Percentiles rank a stretch among this genome's conserved stretches.
Evolutionary conservation across 306 rosid genomes (phyloP).

Genomic region (Corylus americana): DNA sequence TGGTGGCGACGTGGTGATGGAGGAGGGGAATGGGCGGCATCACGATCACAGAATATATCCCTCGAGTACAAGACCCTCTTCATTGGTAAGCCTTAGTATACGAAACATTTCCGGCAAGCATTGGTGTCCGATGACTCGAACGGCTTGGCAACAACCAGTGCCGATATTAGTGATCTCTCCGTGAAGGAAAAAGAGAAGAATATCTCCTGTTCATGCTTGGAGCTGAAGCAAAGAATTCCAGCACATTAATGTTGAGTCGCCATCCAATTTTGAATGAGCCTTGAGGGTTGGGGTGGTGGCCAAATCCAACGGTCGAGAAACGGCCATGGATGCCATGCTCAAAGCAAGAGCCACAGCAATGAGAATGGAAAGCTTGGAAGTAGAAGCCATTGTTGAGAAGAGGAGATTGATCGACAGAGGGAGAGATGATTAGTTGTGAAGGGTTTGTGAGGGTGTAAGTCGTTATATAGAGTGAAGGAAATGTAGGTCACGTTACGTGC

Average conservation of each 20-base stretch:
- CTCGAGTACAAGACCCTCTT: constrained; percentile 54
- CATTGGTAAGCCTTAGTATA: constrained; percentile 53
- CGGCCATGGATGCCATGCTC: constrained; percentile 10
- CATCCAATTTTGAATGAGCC: constrained; percentile 47
- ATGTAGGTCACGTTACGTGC: not conserved
- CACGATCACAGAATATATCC: constrained; percentile 47
- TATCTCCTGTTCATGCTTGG: constrained; percentile 60
- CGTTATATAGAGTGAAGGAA: constrained; percentile 9
- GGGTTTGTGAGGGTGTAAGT: not conserved
- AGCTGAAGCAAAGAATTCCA: constrained; percentile 62
- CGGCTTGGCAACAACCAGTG: constrained; percentile 52
- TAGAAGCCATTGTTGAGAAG: constrained; percentile 25
- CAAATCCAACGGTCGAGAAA: constrained; percentile 21
- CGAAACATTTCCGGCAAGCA: constrained; percentile 68
- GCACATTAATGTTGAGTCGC: constrained; percentile 37
- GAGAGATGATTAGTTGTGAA: not conserved
- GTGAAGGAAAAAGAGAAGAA: constrained; percentile 51
- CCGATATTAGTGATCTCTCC: constrained; percentile 54
- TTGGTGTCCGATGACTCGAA: constrained; percentile 44
- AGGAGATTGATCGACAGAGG: not conserved
- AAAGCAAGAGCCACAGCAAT: constrained; percentile 11
- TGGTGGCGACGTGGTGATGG: not conserved
- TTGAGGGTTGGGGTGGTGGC: constrained; percentile 18
- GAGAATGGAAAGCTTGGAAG: constrained; percentile 18
- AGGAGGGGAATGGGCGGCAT: constrained; percentile 1